Base-by-base conservation (phyloP, 2,329 filamentous ascomycete species). In the Penicillium italicum region DNA sequence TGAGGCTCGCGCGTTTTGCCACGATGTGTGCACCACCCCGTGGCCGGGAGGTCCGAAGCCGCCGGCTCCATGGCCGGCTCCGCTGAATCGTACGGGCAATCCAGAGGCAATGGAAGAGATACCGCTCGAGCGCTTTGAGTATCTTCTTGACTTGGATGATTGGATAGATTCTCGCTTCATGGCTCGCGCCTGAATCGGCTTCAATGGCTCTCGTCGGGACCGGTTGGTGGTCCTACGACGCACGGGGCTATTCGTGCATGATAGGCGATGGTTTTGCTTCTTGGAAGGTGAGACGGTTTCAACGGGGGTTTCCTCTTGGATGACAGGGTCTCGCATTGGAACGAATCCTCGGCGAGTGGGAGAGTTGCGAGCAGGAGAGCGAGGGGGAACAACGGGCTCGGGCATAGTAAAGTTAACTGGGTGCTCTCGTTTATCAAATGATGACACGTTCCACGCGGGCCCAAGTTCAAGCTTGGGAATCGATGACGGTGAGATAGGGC, bases 61-160 rank as follows among this genome's bases (percentile, higher is more conserved):
- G 38, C 74, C 74, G 3, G 72, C 70, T 5, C 74, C 74, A 60
- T 76, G 74, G 3, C 74, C 74, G 18, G 73, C 74, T 18, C 74
- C 74, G 50, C 74, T 76, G 18, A 73, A 62, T 53, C 74, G 64
- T n/a, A 72, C 62, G 0, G 74, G 74, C 31, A 76, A 62, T 10
- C 74, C 74, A 6, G 72, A 63, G 22, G 72, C 69, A 26, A 73
- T 62, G 16, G 69, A 64, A 5, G 71, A 73, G 18, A 75, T 69
- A 5, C 72, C 72, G 54, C 73, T 75, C 0, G 72, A 74, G 22
- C 71, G 70, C 52, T 67, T 72, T 0, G 73, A 75, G 56, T 70
- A 66, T 38, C 72, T 59, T 45, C 64, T 73, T 3, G 72, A 74
- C 31, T 68, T 66, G 6, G 69, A 68, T n/a, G 71, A 73, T 28